A percentile compares a stretch with the other conserved stretches of the same genome.
phyloP scores from a whole-genome alignment of 2,329 filamentous ascomycete genomes.

The Exophiala spinifera region DNA sequence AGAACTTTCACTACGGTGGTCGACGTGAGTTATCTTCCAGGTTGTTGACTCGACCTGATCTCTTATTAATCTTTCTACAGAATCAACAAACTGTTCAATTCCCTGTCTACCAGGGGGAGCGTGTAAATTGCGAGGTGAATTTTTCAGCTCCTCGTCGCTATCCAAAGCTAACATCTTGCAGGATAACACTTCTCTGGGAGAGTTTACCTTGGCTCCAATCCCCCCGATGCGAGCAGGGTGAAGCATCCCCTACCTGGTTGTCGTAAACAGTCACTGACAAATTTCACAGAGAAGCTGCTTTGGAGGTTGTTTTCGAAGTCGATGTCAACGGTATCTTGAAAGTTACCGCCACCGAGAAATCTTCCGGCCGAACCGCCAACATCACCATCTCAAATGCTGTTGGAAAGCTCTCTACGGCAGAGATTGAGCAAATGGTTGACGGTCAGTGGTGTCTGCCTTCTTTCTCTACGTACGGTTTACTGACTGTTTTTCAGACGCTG shows the following conservation, averaged over 20 bases:
- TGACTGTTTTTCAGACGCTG: conserved; percentile 59
- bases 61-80: conserved; percentile 51
- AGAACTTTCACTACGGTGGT: conserved; percentile 82
- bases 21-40: conserved; percentile 38
- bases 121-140: conserved; percentile 60
- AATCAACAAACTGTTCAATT: conserved; percentile 81
- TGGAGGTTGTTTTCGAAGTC: conserved; percentile 98
- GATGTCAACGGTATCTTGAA: conserved; percentile 99
- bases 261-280: too few relatives aligned
- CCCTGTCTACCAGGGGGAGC: conserved; percentile 94
- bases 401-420: conserved; percentile 87
- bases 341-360: conserved; percentile 99
- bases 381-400: conserved; percentile 99
- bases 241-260: too few relatives aligned
- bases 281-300: conserved; percentile 90
- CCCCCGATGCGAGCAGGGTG: conserved; percentile 86
- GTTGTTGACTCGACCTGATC: not conserved
- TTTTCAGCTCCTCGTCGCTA: not conserved
- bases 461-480: too few relatives aligned
- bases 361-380: conserved; percentile 94
- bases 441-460: too few relatives aligned
- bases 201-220: conserved; percentile 91
- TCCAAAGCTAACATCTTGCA: conserved; percentile 36
- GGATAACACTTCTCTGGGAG: conserved; percentile 95
- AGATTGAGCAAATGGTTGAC: conserved; percentile 98